phyloP scores from a whole-genome alignment of 2,329 filamentous ascomycete genomes.

The Chrysoporthe austroafricana region DNA sequence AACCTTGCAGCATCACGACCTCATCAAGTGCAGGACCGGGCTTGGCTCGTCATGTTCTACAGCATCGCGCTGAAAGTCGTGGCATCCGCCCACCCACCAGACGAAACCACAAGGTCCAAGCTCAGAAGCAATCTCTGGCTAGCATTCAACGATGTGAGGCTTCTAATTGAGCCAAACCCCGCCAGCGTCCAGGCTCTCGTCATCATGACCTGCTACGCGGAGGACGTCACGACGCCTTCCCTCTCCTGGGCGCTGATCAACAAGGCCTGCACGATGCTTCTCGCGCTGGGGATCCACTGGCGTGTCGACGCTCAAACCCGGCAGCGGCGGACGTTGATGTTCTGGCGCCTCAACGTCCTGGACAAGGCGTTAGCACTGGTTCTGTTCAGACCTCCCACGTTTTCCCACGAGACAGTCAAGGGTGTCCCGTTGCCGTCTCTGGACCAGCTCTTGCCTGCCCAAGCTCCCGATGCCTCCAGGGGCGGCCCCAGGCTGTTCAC shows the following conservation, averaged over 20 bases:
- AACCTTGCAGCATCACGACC: constrained; percentile 4
- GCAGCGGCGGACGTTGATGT: constrained; percentile 10
- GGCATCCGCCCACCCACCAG: neutral
- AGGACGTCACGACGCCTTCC: constrained; percentile 8
- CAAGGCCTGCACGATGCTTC: constrained; percentile 13
- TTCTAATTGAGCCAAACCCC: constrained; percentile 10
- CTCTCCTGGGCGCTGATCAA: constrained; percentile 18
- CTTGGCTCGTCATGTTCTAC: constrained; percentile 21
- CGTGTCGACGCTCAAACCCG: constrained; percentile 10
- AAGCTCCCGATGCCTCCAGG: neutral
- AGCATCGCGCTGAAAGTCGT: constrained; percentile 12
- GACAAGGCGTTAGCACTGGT: constrained; percentile 17
- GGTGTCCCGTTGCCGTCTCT: constrained; percentile 7
- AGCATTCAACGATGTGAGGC: constrained; percentile 13
- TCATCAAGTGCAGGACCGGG: constrained; percentile 7
- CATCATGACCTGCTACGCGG: constrained; percentile 14
- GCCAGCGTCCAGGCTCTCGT: constrained; percentile 17
- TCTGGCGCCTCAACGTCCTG: constrained; percentile 21
- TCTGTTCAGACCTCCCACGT: constrained; percentile 10
- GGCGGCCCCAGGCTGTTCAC: neutral
- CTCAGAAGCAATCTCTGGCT: constrained; percentile 19
- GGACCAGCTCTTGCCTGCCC: constrained; percentile 7
- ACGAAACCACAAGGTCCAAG: neutral
- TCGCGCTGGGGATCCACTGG: constrained; percentile 13
- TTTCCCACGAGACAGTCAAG: constrained; percentile 2